Base-by-base conservation (phyloP, 2,329 filamentous ascomycete genomes). In the Aspergillus amoenus region DNA sequence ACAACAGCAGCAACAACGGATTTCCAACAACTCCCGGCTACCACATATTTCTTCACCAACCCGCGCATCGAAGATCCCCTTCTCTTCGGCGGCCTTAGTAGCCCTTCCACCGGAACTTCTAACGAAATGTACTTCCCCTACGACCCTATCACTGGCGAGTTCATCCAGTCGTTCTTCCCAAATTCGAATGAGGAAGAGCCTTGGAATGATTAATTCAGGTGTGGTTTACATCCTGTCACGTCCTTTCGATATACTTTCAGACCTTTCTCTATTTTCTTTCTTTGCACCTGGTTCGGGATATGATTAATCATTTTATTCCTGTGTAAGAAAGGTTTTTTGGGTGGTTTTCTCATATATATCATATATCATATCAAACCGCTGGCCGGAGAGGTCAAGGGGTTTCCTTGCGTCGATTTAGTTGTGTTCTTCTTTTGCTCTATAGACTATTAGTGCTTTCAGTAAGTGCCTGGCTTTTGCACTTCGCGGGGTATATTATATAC, bases 151-250 rank as follows among this genome's bases (percentile, higher is more conserved):
- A 70, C 65, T 30, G 71, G 71, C 15, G 71, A 74, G 50, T 75
- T 75, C 27, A 74, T 75, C 53, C 65, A 69, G 18, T 73, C 72
- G n/a, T 75, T 74, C 62, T 75, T 75, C 61, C 73, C 73, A 5
- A 40, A 60, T 8, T 42, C 62, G 8, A 60, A 56, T 9, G 68
- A 69, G 5, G 69, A 71, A 50, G 60, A 65, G 5, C 51, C 60
- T 8, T 73, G 66, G 69, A 63, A 64, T 30, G 52, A 5, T 56
- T 27, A 47, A 21, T 32, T 32, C n/a, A 62, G 12, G 15, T 43
- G 24, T 49, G 32, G 55, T 27, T 4, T 21, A 34, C 2, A 39
- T 37, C 34, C n/a, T 37, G 3, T 21, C 27, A 30, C 11, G 27
- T 30, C 27, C 3, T 30, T 30, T 11, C 27, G 27, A 21, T 43